Evolutionary conservation across 345 rosid genomes (phyloP).

Genomic region (Kernera saxatilis): DNA sequence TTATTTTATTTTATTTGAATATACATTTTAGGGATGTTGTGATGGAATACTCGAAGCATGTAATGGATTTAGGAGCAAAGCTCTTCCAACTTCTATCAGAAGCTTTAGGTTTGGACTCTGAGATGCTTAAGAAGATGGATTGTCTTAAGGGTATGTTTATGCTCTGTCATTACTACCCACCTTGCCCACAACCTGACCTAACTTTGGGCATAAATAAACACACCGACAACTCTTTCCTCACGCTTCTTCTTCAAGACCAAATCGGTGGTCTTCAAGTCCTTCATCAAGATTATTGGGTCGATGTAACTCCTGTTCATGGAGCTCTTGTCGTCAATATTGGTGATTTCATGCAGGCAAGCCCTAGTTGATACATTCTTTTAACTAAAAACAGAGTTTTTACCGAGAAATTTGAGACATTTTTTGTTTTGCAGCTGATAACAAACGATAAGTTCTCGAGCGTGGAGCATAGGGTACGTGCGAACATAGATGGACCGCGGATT

Average conservation of each 20-base stretch:
- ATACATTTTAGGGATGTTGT: not conserved
- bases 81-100: slow-evolving; percentile 26
- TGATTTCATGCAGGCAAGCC: slow-evolving; percentile 30
- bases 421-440: slow-evolving; percentile 7
- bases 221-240: slow-evolving; percentile 27
- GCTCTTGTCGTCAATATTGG: slow-evolving; percentile 33
- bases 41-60: slow-evolving; percentile 24
- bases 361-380: not conserved
- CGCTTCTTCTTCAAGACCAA: slow-evolving; percentile 29
- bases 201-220: slow-evolving; percentile 28
- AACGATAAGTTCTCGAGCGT: slow-evolving; percentile 6
- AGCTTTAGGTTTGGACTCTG: slow-evolving; percentile 27
- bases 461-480: slow-evolving; percentile 9
- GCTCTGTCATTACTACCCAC: slow-evolving; percentile 27
- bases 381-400: not conserved
- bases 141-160: slow-evolving; percentile 13
- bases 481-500: slow-evolving; percentile 2
- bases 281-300: slow-evolving; percentile 31
- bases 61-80: slow-evolving; percentile 6
- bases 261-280: slow-evolving; percentile 39
- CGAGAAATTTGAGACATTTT: not conserved
- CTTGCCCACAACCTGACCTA: slow-evolving; percentile 36
- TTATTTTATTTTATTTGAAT: not conserved
- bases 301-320: slow-evolving; percentile 23
- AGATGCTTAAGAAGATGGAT: slow-evolving; percentile 10